These are phyloP conservation scores for Backusella westeae DNA, from an alignment of 192 early-diverging fungal genomes.

Conservation along the genomic window DNA sequence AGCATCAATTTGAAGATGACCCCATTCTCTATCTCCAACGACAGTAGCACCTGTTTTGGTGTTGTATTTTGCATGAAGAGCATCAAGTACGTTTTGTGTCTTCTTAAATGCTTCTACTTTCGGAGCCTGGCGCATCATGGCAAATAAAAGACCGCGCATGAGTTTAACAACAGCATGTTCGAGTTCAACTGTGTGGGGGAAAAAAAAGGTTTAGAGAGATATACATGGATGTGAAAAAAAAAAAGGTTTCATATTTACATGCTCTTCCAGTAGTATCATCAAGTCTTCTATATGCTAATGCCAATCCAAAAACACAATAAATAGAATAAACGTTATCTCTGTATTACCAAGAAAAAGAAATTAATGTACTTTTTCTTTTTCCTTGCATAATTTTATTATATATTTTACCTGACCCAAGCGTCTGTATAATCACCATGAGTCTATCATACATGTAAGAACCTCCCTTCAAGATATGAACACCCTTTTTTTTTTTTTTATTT, in stretches of 20 bases:
- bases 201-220: neutral
- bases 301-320: slow-evolving; percentile 77
- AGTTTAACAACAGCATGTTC: slow-evolving; percentile 84
- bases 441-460: slow-evolving; percentile 18
- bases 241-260: slow-evolving; percentile 49
- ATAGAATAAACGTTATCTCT: slow-evolving; percentile 93
- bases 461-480: neutral
- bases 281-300: slow-evolving; percentile 79
- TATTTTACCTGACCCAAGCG: slow-evolving; percentile 81
- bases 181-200: slow-evolving; percentile 64
- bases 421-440: slow-evolving; percentile 87
- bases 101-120: slow-evolving; percentile 86
- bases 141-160: slow-evolving; percentile 80
- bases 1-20: slow-evolving; percentile 87
- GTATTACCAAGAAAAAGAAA: slow-evolving; percentile 6
- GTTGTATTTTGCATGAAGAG: slow-evolving; percentile 90
- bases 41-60: slow-evolving; percentile 82
- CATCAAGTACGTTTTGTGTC: slow-evolving; percentile 67
- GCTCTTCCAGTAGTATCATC: slow-evolving; percentile 80
- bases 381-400: neutral
- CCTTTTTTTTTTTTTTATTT: neutral
- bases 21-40: slow-evolving; percentile 83
- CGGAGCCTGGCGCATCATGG: slow-evolving; percentile 79
- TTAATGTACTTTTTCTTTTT: neutral
- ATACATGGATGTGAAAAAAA: no score